Conservation (phyloP, 2,329 filamentous ascomycete genomes). For the Epichloe glyceriae region DNA sequence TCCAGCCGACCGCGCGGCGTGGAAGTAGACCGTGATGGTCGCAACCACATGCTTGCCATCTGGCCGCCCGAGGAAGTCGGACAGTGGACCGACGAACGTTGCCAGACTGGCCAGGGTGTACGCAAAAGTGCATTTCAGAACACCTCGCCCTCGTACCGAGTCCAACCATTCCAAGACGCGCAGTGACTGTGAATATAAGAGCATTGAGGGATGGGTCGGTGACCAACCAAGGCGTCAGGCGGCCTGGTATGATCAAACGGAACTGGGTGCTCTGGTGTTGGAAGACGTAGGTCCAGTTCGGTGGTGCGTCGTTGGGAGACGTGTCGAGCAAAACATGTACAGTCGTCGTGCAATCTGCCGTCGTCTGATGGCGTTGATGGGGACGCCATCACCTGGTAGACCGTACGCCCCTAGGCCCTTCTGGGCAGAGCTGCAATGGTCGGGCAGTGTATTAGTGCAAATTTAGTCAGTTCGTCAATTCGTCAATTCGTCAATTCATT, state of each 20-base stretch:
- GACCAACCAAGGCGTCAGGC: background rate
- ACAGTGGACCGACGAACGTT: constrained; percentile 62
- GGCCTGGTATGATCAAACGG: background rate
- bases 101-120: constrained; percentile 72
- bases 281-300: background rate
- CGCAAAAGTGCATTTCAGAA: constrained; percentile 77
- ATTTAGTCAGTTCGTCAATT: too few species aligned
- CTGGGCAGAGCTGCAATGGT: background rate
- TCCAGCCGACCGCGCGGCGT: constrained; percentile 67
- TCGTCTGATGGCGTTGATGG: constrained; percentile 3
- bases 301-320: background rate
- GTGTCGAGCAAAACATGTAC: background rate
- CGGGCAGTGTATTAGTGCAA: too few species aligned
- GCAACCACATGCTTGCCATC: constrained; percentile 86
- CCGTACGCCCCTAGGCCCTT: background rate
- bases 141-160: constrained; percentile 58
- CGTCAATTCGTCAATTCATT: too few species aligned
- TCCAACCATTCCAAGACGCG: constrained; percentile 34
- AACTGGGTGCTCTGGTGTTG: background rate
- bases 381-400: background rate
- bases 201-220: background rate
- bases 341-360: constrained; percentile 3
- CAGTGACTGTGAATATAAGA: background rate
- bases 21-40: constrained; percentile 83
- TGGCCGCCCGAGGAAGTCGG: constrained; percentile 60